These are phyloP conservation scores for Arthrobotrys megalospora DNA, from an alignment of 2,329 filamentous ascomycete genomes.

Conservation along the genomic window DNA sequence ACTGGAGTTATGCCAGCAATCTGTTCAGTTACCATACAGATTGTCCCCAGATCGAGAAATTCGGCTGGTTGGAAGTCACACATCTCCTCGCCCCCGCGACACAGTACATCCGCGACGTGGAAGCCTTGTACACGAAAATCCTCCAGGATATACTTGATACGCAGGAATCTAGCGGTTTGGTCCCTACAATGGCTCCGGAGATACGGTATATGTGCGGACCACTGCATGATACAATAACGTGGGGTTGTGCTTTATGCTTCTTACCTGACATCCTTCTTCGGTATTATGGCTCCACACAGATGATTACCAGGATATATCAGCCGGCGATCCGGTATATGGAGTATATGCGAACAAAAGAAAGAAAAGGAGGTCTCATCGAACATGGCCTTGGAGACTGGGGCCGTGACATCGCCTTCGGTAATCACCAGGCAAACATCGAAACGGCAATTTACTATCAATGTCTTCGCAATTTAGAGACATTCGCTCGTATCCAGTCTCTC, in stretches of 20 bases:
- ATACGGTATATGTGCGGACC: constrained; percentile 71
- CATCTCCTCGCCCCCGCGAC: constrained; percentile 69
- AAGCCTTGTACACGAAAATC: constrained; percentile 70
- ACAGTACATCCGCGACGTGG: constrained; percentile 70
- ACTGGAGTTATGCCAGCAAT: constrained; percentile 69
- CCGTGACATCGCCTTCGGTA: constrained; percentile 68
- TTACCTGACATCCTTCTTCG: constrained; percentile 67
- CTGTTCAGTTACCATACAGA: constrained; percentile 71
- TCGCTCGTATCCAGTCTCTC: constrained; percentile 66
- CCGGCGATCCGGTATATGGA: constrained; percentile 68
- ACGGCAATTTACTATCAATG: constrained; percentile 69
- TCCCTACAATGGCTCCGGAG: constrained; percentile 70
- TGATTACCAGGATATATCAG: constrained; percentile 67
- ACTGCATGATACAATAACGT: constrained; percentile 70
- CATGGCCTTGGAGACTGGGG: constrained; percentile 70
- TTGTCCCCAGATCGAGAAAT: constrained; percentile 70
- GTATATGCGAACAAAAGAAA: constrained; percentile 68
- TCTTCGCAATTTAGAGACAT: constrained; percentile 66
- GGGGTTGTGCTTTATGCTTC: constrained; percentile 68
- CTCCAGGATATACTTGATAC: constrained; percentile 70
- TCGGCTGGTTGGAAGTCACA: constrained; percentile 71
- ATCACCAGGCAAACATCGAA: constrained; percentile 70
- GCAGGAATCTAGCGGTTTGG: constrained; percentile 69
- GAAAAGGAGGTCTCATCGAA: constrained; percentile 68
- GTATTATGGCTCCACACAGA: constrained; percentile 68